These are phyloP conservation scores for Dictyostelium capitatum DNA, from an alignment of 78 protist species.

Conservation along the genomic window DNA sequence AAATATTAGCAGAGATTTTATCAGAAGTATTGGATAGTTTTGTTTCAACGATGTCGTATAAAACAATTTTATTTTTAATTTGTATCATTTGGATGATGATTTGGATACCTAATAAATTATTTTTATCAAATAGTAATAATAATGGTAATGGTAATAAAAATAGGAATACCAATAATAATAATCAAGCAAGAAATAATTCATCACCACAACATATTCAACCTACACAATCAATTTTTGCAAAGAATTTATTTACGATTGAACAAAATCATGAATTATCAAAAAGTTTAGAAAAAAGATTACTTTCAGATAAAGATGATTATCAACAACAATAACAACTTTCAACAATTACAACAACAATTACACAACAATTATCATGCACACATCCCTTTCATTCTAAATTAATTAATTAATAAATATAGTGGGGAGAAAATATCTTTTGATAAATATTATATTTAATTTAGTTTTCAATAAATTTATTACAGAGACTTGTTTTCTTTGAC, in stretches of 20 bases:
- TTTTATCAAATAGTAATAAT: neutral
- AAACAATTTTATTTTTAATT: constrained; percentile 8
- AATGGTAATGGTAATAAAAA: neutral
- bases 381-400: too few relatives aligned
- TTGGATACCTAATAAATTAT: constrained; percentile 37
- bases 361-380: too few relatives aligned
- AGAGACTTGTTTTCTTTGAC: too few relatives aligned
- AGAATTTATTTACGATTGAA: constrained; percentile 4
- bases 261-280: neutral
- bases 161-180: neutral
- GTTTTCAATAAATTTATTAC: too few relatives aligned
- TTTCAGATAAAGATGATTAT: neutral
- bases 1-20: constrained; percentile 43
- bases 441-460: too few relatives aligned
- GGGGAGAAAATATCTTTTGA: too few relatives aligned
- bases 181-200: neutral
- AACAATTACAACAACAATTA: too few relatives aligned
- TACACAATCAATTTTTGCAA: constrained; percentile 24
- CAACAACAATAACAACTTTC: too few relatives aligned
- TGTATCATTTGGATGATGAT: constrained; percentile 14
- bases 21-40: constrained; percentile 38
- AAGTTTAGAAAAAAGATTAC: neutral
- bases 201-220: constrained; percentile 17
- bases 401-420: too few relatives aligned
- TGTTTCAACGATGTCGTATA: constrained; percentile 25